Percentiles rank a stretch among this genome's conserved stretches.
Evolutionary conservation across 192 early-diverging fungal species (phyloP).

Genomic region (Fimicolochytrium jonesii): DNA sequence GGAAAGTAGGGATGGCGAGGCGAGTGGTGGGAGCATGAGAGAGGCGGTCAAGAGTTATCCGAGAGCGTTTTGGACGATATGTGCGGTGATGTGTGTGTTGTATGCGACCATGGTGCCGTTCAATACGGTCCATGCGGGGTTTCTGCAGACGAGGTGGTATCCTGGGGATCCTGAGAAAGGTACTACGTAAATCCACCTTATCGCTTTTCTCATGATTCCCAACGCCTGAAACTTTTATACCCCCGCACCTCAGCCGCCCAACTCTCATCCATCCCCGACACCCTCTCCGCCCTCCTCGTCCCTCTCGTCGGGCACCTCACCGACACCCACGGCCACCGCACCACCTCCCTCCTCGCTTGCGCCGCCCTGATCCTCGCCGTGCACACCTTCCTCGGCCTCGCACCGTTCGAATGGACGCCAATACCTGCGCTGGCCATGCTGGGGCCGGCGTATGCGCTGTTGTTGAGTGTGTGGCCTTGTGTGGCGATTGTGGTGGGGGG

Average conservation of each 20-base stretch:
- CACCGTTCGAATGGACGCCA: constrained; percentile 25
- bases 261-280: constrained; percentile 57
- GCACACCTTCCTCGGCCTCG: constrained; percentile 41
- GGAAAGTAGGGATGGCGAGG: background rate
- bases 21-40: background rate
- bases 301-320: constrained; percentile 49
- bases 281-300: constrained; percentile 49
- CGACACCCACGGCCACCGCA: constrained; percentile 47
- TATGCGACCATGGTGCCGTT: constrained; percentile 58
- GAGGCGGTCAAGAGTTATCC: constrained; percentile 32
- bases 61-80: constrained; percentile 43
- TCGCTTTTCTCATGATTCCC: too few relatives aligned
- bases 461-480: constrained; percentile 47
- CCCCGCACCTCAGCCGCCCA: constrained; percentile 49
- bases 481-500: constrained; percentile 47
- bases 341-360: constrained; percentile 41
- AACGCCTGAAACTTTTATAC: too few relatives aligned
- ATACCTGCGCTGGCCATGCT: constrained; percentile 44
- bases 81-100: constrained; percentile 41
- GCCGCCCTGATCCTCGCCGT: constrained; percentile 36
- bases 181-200: too few relatives aligned
- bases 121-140: constrained; percentile 59
- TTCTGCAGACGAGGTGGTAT: constrained; percentile 55
- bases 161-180: constrained; percentile 43
- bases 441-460: constrained; percentile 44